A percentile compares a stretch with the other conserved stretches of the same genome.
These are phyloP conservation scores for Nothomitra cinnamomea DNA, from an alignment of 2,329 filamentous ascomycete genomes.

Conservation along the genomic window DNA sequence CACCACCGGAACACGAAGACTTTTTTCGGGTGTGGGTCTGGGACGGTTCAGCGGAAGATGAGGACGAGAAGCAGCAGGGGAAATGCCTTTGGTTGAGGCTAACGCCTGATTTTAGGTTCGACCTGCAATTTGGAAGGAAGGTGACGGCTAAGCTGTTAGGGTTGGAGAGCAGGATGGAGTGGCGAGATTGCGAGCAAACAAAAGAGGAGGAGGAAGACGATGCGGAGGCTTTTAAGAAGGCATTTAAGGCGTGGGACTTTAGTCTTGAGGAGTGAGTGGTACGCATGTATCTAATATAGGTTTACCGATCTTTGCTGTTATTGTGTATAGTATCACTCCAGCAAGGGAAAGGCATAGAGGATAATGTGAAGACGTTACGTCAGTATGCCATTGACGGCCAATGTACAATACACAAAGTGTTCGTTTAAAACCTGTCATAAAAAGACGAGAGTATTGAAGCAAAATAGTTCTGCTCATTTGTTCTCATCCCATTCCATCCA, in stretches of 20 bases:
- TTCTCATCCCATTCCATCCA: too few species aligned
- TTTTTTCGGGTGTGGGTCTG: slow-evolving; percentile 66
- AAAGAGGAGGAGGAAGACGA: slow-evolving; percentile 64
- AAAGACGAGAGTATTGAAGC: too few species aligned
- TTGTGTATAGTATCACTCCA: too few species aligned
- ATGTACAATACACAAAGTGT: too few species aligned
- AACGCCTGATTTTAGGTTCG: slow-evolving; percentile 57
- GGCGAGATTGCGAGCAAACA: slow-evolving; percentile 70
- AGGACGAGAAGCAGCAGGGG: slow-evolving; percentile 23
- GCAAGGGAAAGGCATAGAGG: too few species aligned
- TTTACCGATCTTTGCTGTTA: not conserved
- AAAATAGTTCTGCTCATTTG: too few species aligned
- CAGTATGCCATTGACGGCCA: too few species aligned
- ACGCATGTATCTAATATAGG: not conserved
- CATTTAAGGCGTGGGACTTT: slow-evolving; percentile 81
- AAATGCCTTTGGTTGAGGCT: slow-evolving; percentile 50
- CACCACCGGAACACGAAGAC: slow-evolving; percentile 25
- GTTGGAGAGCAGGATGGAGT: slow-evolving; percentile 61
- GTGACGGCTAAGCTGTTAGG: slow-evolving; percentile 79
- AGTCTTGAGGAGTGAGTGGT: slow-evolving; percentile 27
- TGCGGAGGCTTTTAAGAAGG: slow-evolving; percentile 59
- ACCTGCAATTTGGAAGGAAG: slow-evolving; percentile 74
- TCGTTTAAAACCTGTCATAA: too few species aligned
- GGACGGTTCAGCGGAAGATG: slow-evolving; percentile 23
- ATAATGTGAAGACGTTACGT: too few species aligned